These are phyloP conservation scores for Penicillium roqueforti DNA, from an alignment of 495 filamentous ascomycete species.

Conservation along the genomic window DNA sequence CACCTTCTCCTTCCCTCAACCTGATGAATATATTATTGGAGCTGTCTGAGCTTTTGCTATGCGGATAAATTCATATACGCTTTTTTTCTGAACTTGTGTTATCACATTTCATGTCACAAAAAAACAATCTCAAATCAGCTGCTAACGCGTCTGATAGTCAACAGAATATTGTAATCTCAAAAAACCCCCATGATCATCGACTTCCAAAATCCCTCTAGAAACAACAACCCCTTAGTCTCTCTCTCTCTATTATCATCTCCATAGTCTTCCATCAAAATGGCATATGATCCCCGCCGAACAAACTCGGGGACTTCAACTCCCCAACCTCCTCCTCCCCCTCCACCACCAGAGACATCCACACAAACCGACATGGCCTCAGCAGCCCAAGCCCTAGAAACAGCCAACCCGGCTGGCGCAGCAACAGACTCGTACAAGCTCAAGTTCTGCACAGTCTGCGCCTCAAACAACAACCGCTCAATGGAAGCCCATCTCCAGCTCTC, in stretches of 20 bases:
- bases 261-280: constrained; percentile 37
- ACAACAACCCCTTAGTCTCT: constrained; percentile 7
- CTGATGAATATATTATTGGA: constrained; percentile 87
- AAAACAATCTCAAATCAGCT: constrained; percentile 8
- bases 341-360: constrained; percentile 39
- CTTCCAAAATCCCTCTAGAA: constrained; percentile 9
- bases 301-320: constrained; percentile 44
- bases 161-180: constrained; percentile 39
- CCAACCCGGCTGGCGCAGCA: constrained; percentile 28
- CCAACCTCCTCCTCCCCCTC: constrained; percentile 42
- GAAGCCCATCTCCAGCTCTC: constrained; percentile 92
- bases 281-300: constrained; percentile 53
- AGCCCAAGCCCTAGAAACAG: constrained; percentile 31
- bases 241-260: constrained; percentile 14
- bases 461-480: constrained; percentile 97
- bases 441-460: constrained; percentile 98
- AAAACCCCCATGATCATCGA: constrained; percentile 35
- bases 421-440: constrained; percentile 75
- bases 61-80: constrained; percentile 51
- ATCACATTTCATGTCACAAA: constrained; percentile 3
- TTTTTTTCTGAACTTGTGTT: constrained; percentile 33
- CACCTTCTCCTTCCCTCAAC: constrained; percentile 8
- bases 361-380: constrained; percentile 25
- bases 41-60: constrained; percentile 79
- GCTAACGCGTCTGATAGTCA: constrained; percentile 30